Conservation (phyloP, 2,329 filamentous ascomycete genomes). For the Penicillium sp. region DNA sequence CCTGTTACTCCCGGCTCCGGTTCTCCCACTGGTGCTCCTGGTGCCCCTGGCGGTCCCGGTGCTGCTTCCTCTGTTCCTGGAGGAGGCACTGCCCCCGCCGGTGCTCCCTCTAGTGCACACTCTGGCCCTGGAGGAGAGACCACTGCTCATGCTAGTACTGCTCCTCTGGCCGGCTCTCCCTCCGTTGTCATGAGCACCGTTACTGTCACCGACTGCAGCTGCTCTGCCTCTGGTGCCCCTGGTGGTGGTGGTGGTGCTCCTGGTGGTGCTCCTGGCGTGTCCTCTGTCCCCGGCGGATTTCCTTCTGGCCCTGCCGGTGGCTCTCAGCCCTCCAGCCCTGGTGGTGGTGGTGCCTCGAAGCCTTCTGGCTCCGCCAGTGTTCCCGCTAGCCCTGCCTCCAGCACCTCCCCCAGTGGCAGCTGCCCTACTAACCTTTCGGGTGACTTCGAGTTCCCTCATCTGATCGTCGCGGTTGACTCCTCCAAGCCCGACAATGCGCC, state of each 20-base stretch:
- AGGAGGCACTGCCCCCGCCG: background rate
- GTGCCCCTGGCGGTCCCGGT: background rate
- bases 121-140: background rate
- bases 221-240: conserved; percentile 13
- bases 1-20: background rate
- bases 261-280: conserved; percentile 1
- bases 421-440: conserved; percentile 54
- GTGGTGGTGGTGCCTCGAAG: conserved; percentile 6
- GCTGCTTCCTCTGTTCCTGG: background rate
- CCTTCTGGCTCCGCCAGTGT: conserved; percentile 10
- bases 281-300: background rate
- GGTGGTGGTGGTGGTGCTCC: conserved; percentile 7
- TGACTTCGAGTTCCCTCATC: conserved; percentile 61
- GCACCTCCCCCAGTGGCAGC: conserved; percentile 20
- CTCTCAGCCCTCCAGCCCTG: conserved; percentile 5
- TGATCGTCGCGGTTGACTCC: conserved; percentile 65
- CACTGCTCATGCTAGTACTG: conserved; percentile 1
- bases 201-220: conserved; percentile 26
- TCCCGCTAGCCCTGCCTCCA: conserved; percentile 16
- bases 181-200: conserved; percentile 23
- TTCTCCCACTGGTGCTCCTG: background rate
- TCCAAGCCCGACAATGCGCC: conserved; percentile 55
- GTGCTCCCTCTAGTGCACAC: background rate
- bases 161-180: conserved; percentile 10
- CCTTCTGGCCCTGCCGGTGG: conserved; percentile 11